phyloP scores from a whole-genome alignment of 805 yeast genomes.

The Debaryomyces castellii region DNA sequence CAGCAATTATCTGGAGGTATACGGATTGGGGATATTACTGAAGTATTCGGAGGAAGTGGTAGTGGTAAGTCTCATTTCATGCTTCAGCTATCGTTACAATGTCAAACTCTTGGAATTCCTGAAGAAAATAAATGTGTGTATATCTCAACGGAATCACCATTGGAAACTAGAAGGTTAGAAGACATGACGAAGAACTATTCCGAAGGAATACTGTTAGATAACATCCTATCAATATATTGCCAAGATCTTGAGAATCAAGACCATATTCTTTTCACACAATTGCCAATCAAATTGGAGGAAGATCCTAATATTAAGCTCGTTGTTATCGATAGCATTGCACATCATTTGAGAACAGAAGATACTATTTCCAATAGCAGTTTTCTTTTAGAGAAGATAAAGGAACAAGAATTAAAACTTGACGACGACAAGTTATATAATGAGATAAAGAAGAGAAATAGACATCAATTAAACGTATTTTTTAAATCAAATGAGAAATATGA shows the following conservation, averaged over 20 bases:
- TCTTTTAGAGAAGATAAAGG: conserved; percentile 21
- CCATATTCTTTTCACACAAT: conserved; percentile 65
- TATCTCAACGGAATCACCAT: conserved; percentile 73
- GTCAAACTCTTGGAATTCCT: conserved; percentile 34
- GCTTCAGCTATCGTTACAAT: conserved; percentile 60
- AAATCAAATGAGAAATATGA: conserved; percentile 22
- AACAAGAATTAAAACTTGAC: conserved; percentile 15
- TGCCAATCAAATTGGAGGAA: conserved; percentile 51
- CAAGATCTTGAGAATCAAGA: conserved; percentile 71
- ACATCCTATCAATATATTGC: conserved; percentile 56
- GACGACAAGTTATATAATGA: conserved; percentile 10
- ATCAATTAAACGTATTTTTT: conserved; percentile 20
- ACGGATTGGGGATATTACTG: conserved; percentile 47
- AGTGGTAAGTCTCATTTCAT: conserved; percentile 84
- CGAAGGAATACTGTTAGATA: conserved; percentile 20
- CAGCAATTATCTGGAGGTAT: conserved; percentile 29
- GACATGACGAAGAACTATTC: conserved; percentile 18
- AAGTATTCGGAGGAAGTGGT: conserved; percentile 80
- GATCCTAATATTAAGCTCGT: conserved; percentile 49
- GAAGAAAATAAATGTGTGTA: conserved; percentile 40
- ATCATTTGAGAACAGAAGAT: conserved; percentile 67
- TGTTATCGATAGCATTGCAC: conserved; percentile 80
- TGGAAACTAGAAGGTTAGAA: conserved; percentile 62
- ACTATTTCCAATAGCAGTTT: conserved; percentile 34
- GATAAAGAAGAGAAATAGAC: conserved; percentile 14